These are phyloP conservation scores for Aureobasidium namibiae DNA, from an alignment of 2,329 filamentous ascomycete species.

Conservation along the genomic window DNA sequence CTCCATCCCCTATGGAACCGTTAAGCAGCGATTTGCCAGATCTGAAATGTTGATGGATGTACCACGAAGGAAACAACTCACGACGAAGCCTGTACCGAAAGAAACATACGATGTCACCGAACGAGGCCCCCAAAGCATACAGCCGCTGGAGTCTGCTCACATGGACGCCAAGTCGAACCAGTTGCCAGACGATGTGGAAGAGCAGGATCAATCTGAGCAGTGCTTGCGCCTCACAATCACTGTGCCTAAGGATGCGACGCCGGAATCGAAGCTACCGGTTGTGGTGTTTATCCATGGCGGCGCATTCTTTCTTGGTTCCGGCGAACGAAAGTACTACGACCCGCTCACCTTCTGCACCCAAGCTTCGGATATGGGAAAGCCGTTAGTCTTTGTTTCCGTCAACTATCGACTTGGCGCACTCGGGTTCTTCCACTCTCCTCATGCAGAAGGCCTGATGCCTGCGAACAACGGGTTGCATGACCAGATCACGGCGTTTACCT, in stretches of 20 bases:
- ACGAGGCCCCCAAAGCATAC: constrained; percentile 12
- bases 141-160: constrained; percentile 6
- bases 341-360: constrained; percentile 10
- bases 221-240: constrained; percentile 14
- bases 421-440: constrained; percentile 14
- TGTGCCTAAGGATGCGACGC: background rate
- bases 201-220: constrained; percentile 10
- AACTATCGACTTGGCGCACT: constrained; percentile 16
- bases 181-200: constrained; percentile 7
- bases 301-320: constrained; percentile 13
- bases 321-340: constrained; percentile 10
- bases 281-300: constrained; percentile 16
- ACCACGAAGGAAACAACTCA: background rate
- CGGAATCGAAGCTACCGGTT: constrained; percentile 1
- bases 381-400: constrained; percentile 12
- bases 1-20: constrained; percentile 12
- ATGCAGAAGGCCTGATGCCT: constrained; percentile 10
- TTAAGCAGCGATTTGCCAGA: constrained; percentile 14
- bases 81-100: background rate
- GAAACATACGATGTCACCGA: constrained; percentile 7
- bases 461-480: constrained; percentile 47
- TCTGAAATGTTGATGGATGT: background rate
- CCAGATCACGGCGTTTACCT: constrained; percentile 45
- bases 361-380: constrained; percentile 3
- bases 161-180: constrained; percentile 15